A percentile compares a stretch with the other conserved stretches of the same genome.
Evolutionary conservation across 768 basidiomycete genomes (phyloP).

Genomic region (Hericium coralloides): DNA sequence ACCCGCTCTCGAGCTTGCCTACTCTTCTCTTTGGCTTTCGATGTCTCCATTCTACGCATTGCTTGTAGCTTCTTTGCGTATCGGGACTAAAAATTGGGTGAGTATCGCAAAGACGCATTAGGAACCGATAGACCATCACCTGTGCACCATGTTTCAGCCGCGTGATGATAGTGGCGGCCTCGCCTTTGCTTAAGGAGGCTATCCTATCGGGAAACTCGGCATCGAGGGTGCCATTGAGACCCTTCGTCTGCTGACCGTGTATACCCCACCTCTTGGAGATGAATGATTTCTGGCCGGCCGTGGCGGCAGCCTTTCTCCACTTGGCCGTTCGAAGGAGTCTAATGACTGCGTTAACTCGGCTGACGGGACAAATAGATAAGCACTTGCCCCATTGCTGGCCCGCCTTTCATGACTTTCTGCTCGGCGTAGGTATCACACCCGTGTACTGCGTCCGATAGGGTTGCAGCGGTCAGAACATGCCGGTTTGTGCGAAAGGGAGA

Average conservation of each 20-base stretch:
- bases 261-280: constrained; percentile 43
- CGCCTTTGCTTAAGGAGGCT: constrained; percentile 56
- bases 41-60: constrained; percentile 25
- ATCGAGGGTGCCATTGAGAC: constrained; percentile 16
- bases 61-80: constrained; percentile 44
- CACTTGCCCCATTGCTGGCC: constrained; percentile 40
- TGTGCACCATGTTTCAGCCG: constrained; percentile 70
- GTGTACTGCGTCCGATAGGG: constrained; percentile 50
- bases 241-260: constrained; percentile 14
- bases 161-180: constrained; percentile 72
- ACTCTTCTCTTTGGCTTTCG: constrained; percentile 36
- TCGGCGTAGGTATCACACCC: constrained; percentile 63
- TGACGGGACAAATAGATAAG: constrained; percentile 3
- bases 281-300: constrained; percentile 49
- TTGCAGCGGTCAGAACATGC: constrained; percentile 42
- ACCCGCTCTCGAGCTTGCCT: constrained; percentile 48
- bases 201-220: constrained; percentile 24
- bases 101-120: neutral
- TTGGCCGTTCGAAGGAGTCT: constrained; percentile 55
- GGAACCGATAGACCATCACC: constrained; percentile 27
- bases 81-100: constrained; percentile 33
- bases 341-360: neutral
- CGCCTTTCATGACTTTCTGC: constrained; percentile 45
- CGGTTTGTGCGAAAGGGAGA: constrained; percentile 10
- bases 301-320: constrained; percentile 59